Percentiles rank a stretch among this genome's conserved stretches.
Evolutionary conservation across 768 basidiomycete species (phyloP).

Genomic region (Pulveroboletus ravenelii): DNA sequence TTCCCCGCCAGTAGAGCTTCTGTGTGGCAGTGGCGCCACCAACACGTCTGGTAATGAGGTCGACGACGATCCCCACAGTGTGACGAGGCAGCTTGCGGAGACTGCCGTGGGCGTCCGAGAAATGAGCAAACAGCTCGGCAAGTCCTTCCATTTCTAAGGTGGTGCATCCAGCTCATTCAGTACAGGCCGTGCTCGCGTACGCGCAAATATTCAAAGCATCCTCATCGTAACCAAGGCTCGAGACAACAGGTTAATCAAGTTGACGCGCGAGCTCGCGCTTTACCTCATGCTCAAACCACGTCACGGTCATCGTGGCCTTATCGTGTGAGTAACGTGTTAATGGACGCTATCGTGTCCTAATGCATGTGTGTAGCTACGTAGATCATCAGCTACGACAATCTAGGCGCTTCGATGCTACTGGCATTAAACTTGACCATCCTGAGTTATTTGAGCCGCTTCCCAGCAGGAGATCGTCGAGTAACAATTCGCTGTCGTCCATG

Average conservation of each 20-base stretch:
- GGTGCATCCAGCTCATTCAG: conserved; percentile 8
- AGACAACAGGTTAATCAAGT: conserved; percentile 92
- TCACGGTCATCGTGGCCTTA: conserved; percentile 66
- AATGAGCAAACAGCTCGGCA: conserved; percentile 98
- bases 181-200: conserved; percentile 85
- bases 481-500: conserved; percentile 54
- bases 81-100: conserved; percentile 92
- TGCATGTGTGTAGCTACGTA: conserved; percentile 63
- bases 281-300: conserved; percentile 91
- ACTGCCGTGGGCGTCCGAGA: conserved; percentile 96
- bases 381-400: conserved; percentile 87
- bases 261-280: conserved; percentile 89
- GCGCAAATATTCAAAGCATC: conserved; percentile 86
- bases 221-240: conserved; percentile 97
- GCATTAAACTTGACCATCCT: conserved; percentile 81
- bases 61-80: conserved; percentile 66
- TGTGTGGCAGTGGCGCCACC: conserved; percentile 12
- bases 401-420: conserved; percentile 89
- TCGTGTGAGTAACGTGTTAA: conserved; percentile 58
- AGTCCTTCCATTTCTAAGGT: conserved; percentile 21
- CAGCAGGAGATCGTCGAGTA: conserved; percentile 68
- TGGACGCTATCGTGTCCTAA: conserved; percentile 12
- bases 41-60: conserved; percentile 35
- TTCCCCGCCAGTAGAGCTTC: conserved; percentile 15
- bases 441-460: conserved; percentile 80